A percentile compares a stretch with the other conserved stretches of the same genome.
phyloP scores from a whole-genome alignment of 2,329 filamentous ascomycete genomes.

The Aspergillus pseudonomiae region DNA sequence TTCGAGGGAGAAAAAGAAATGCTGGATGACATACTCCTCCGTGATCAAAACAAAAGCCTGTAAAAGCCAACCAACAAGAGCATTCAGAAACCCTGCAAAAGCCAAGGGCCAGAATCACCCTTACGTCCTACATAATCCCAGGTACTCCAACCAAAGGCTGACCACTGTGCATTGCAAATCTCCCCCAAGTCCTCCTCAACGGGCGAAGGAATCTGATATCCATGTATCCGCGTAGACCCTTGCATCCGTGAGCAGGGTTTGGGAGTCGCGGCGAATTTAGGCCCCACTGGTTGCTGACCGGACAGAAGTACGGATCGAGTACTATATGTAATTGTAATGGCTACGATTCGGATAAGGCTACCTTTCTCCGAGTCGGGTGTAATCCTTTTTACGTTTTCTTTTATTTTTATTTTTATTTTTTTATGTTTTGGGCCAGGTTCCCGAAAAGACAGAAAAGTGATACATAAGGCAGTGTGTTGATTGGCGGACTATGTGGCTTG shows the following conservation, averaged over 20 bases:
- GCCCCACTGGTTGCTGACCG: background rate
- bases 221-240: conserved; percentile 5
- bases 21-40: background rate
- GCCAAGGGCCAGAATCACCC: background rate
- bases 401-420: background rate
- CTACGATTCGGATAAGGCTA: background rate
- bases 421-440: background rate
- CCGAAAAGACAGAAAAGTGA: background rate
- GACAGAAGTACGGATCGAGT: background rate
- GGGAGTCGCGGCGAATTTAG: conserved; percentile 2
- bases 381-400: background rate
- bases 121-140: background rate
- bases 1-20: background rate
- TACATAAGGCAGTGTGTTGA: background rate
- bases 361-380: background rate
- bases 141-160: background rate
- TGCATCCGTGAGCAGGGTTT: background rate
- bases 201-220: conserved; percentile 6
- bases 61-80: background rate
- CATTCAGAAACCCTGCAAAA: background rate
- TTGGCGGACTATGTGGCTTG: conserved; percentile 9
- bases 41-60: background rate
- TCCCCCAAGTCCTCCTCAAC: background rate
- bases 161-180: background rate
- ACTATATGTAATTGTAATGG: background rate